A percentile compares a stretch with the other conserved stretches of the same genome.
Conservation (phyloP, 1,284 basidiomycete genomes). For the Puccinia hordei region DNA sequence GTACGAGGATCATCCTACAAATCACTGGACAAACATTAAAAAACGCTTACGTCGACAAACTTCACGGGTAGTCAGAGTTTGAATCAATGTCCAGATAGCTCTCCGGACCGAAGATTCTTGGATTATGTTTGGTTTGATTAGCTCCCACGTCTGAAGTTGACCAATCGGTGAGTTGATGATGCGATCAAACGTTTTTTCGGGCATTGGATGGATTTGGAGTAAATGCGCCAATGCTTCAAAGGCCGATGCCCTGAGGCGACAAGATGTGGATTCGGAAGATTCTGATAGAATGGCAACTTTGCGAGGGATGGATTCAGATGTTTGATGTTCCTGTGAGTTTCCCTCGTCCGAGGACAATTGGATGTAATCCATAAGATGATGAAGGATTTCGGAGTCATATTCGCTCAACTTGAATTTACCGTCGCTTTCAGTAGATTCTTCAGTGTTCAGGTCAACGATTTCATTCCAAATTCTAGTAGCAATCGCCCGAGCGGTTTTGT, state of each 20-base stretch:
- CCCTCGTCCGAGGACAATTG: neutral
- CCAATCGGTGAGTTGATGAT: conserved; percentile 11
- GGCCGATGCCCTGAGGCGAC: conserved; percentile 40
- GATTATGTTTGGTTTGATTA: conserved; percentile 22
- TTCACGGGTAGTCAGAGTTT: conserved; percentile 31
- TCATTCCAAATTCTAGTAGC: conserved; percentile 35
- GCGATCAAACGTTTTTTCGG: conserved; percentile 19
- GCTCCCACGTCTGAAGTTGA: conserved; percentile 30
- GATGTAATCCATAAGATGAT: conserved; percentile 28
- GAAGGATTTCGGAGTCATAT: conserved; percentile 44
- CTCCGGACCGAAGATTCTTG: conserved; percentile 39
- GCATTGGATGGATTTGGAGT: conserved; percentile 24
- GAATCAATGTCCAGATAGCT: conserved; percentile 45
- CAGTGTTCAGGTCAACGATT: conserved; percentile 26
- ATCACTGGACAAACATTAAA: conserved; percentile 9
- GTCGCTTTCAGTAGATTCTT: neutral
- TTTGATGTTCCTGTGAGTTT: neutral
- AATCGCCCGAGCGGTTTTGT: conserved; percentile 15
- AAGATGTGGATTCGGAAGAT: conserved; percentile 32
- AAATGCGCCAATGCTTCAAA: conserved; percentile 41
- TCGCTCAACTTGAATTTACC: conserved; percentile 29
- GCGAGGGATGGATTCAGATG: conserved; percentile 25
- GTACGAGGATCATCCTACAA: neutral
- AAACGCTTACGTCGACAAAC: conserved; percentile 36
- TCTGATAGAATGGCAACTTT: conserved; percentile 39